phyloP scores from a whole-genome alignment of 768 basidiomycete genomes.

The Boletus reticuloceps region DNA sequence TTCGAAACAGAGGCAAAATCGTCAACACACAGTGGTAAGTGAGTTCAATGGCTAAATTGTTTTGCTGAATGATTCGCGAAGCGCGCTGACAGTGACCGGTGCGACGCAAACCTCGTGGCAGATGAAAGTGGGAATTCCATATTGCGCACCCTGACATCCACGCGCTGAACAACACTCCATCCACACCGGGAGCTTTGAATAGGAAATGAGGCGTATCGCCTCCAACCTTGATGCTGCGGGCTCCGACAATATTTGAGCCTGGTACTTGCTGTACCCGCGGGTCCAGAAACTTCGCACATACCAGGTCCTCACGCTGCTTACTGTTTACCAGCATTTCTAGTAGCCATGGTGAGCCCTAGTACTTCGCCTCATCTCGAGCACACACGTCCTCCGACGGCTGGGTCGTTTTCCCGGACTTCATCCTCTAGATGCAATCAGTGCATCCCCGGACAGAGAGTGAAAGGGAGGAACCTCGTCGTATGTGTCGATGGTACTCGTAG shows the following conservation, averaged over 20 bases:
- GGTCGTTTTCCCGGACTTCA: background rate
- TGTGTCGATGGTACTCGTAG: slow-evolving; percentile 26
- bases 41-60: background rate
- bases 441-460: slow-evolving; percentile 3
- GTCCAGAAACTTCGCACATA: background rate
- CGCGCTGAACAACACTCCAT: background rate
- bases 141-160: slow-evolving; percentile 1
- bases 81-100: background rate
- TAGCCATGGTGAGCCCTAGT: background rate
- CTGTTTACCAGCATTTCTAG: background rate
- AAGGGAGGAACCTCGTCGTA: slow-evolving; percentile 21
- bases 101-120: slow-evolving; percentile 4
- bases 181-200: background rate
- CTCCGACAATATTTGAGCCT: slow-evolving; percentile 3
- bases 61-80: background rate
- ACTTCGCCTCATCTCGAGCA: background rate
- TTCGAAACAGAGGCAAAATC: too few relatives aligned
- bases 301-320: background rate
- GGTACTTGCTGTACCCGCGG: background rate
- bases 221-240: background rate
- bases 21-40: too few relatives aligned
- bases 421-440: slow-evolving; percentile 11
- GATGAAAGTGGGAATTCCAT: background rate
- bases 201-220: background rate
- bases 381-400: background rate